Evolutionary conservation across 495 filamentous ascomycete species (phyloP).

Genomic region (Amphirosellinia nigrospora): DNA sequence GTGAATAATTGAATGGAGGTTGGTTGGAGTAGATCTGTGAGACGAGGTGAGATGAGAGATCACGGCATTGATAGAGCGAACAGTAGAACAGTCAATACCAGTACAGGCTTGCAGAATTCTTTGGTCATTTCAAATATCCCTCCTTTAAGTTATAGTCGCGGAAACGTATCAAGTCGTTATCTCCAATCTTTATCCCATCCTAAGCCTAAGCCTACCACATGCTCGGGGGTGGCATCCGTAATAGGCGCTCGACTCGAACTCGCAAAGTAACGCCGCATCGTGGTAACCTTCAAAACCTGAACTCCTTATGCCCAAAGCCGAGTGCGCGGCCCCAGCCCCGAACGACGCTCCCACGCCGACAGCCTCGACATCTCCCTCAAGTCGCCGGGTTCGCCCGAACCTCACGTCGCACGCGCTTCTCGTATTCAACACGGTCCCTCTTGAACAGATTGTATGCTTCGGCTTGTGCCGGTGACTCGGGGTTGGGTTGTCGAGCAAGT

Average conservation of each 20-base stretch:
- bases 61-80: background rate
- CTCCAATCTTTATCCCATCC: background rate
- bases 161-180: background rate
- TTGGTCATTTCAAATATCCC: background rate
- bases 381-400: constrained; percentile 85
- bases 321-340: constrained; percentile 26
- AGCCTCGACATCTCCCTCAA: constrained; percentile 39
- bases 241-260: constrained; percentile 36
- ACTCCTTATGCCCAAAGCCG: constrained; percentile 38
- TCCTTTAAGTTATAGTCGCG: background rate
- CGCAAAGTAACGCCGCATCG: constrained; percentile 40
- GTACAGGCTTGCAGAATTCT: background rate
- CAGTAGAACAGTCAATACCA: background rate
- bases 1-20: background rate
- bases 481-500: constrained; percentile 96
- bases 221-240: constrained; percentile 9
- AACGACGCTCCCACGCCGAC: constrained; percentile 9
- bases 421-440: constrained; percentile 85
- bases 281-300: constrained; percentile 39
- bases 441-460: constrained; percentile 98
- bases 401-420: constrained; percentile 82
- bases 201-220: constrained; percentile 23
- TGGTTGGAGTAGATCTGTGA: background rate
- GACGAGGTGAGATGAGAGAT: background rate
- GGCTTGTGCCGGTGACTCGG: constrained; percentile 94